phyloP scores from a whole-genome alignment of 371 early-diverging fungal species.

The Smittium mucronatum region DNA sequence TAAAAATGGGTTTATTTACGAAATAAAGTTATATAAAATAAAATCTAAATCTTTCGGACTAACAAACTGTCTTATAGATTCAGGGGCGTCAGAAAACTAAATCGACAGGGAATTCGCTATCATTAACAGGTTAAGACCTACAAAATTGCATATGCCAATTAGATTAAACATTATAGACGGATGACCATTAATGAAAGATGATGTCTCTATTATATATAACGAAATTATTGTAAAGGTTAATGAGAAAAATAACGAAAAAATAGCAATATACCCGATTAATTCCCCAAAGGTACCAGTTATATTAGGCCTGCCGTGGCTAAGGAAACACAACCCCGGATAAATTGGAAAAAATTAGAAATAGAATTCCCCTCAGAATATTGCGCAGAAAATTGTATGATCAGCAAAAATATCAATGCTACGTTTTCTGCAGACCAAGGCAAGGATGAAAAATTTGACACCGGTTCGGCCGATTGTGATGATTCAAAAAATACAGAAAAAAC shows the following conservation, averaged over 20 bases:
- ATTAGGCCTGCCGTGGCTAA: constrained; percentile 11
- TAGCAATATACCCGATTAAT: background rate
- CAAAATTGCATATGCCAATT: background rate
- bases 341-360: constrained; percentile 1
- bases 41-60: background rate
- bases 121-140: background rate
- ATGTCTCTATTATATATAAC: background rate
- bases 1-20: background rate
- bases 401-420: background rate
- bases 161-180: background rate
- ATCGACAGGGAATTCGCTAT: background rate
- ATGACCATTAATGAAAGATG: background rate
- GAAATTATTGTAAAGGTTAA: background rate
- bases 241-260: background rate
- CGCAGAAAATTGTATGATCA: background rate
- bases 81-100: background rate
- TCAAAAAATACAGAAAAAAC: too few species aligned
- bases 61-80: background rate
- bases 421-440: too few species aligned
- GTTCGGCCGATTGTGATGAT: too few species aligned
- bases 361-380: background rate
- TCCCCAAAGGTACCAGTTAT: constrained; percentile 1
- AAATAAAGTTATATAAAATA: background rate
- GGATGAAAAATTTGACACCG: too few species aligned
- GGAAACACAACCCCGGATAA: constrained; percentile 1